Conservation (phyloP, 331 rosid species). For the Saraca asoca region DNA sequence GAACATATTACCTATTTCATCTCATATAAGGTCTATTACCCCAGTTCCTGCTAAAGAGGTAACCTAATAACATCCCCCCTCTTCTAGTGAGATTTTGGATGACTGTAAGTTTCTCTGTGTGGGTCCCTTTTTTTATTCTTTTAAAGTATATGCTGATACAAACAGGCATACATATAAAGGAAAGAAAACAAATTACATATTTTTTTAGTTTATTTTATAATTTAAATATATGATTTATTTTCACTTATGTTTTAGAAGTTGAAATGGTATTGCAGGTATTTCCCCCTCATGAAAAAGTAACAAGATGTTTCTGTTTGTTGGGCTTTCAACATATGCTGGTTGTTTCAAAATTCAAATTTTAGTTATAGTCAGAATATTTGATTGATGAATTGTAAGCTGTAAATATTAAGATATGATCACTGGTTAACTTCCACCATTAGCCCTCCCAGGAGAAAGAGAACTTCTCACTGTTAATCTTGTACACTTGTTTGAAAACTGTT, state of each 20-base stretch:
- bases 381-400: background rate
- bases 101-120: constrained; percentile 9
- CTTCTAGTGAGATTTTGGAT: background rate
- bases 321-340: constrained; percentile 24
- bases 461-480: constrained; percentile 5
- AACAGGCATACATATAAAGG: constrained; percentile 1
- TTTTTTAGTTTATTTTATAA: background rate
- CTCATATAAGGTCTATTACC: constrained; percentile 77
- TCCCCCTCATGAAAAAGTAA: background rate
- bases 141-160: constrained; percentile 1
- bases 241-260: constrained; percentile 24
- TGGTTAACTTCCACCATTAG: constrained; percentile 20
- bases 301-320: constrained; percentile 16
- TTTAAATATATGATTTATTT: constrained; percentile 8
- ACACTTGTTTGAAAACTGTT: constrained; percentile 1
- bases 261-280: background rate
- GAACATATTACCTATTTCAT: constrained; percentile 84
- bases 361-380: background rate
- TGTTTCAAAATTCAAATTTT: constrained; percentile 1
- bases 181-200: background rate
- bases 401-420: constrained; percentile 26
- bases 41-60: constrained; percentile 79
- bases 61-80: background rate
- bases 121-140: constrained; percentile 7
- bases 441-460: background rate